Conservation (phyloP, 1,139 yeast species). For the Candida tetrigidarum region DNA sequence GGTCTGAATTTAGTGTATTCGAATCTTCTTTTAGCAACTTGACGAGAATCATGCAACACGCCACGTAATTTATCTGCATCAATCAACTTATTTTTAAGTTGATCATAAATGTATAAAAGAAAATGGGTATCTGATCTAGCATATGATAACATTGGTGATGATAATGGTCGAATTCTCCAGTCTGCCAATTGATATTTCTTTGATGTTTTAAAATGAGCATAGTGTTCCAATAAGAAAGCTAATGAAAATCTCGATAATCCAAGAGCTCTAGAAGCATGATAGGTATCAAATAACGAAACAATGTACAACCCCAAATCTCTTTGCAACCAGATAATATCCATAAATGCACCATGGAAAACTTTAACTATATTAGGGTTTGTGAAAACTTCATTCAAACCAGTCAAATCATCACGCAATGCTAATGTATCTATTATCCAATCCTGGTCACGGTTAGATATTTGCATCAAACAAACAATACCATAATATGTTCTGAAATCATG, state of each 20-base stretch:
- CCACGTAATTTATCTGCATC: slow-evolving; percentile 35
- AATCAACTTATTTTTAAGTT: slow-evolving; percentile 66
- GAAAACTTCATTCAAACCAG: slow-evolving; percentile 70
- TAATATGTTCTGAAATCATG: slow-evolving; percentile 90
- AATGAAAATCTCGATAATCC: slow-evolving; percentile 83
- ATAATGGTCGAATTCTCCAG: slow-evolving; percentile 92
- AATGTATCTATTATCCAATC: slow-evolving; percentile 88
- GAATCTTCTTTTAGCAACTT: slow-evolving; percentile 80
- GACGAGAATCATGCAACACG: slow-evolving; percentile 79
- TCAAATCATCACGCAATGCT: slow-evolving; percentile 72
- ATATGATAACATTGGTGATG: slow-evolving; percentile 76
- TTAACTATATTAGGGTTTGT: slow-evolving; percentile 81
- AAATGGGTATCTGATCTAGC: slow-evolving; percentile 98
- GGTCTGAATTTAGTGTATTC: slow-evolving; percentile 74
- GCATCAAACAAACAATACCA: slow-evolving; percentile 94
- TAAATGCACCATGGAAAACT: slow-evolving; percentile 94
- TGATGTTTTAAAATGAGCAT: slow-evolving; percentile 84
- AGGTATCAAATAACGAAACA: slow-evolving; percentile 91
- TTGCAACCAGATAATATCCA: slow-evolving; percentile 98
- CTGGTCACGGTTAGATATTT: slow-evolving; percentile 77
- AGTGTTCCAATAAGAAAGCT: slow-evolving; percentile 80
- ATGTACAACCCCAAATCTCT: slow-evolving; percentile 92
- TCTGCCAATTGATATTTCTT: slow-evolving; percentile 96
- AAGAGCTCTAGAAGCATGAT: slow-evolving; percentile 79
- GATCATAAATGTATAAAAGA: slow-evolving; percentile 77